Conservation (phyloP, 1,139 yeast species). For the Entelexis sorbosivorans region DNA sequence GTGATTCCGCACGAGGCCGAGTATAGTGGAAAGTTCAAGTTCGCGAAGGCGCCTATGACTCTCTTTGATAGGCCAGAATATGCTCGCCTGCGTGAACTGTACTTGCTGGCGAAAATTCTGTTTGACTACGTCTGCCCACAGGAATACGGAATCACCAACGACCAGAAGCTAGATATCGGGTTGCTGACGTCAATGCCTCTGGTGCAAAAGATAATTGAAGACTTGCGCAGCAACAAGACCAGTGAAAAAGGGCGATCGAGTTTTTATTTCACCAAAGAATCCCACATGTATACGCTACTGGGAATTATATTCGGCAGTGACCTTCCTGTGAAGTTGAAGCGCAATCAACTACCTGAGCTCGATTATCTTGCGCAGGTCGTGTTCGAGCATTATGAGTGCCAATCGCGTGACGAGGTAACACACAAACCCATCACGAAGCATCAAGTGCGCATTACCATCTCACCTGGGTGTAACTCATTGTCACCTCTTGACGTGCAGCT, state of each 20-base stretch:
- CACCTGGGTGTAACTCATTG: slow-evolving; percentile 97
- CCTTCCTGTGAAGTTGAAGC: slow-evolving; percentile 82
- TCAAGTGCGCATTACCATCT: slow-evolving; percentile 74
- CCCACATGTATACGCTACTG: slow-evolving; percentile 86
- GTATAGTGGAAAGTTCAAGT: slow-evolving; percentile 26
- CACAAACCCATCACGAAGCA: slow-evolving; percentile 40
- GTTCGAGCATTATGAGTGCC: slow-evolving; percentile 80
- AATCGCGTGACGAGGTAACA: slow-evolving; percentile 20
- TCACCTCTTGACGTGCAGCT: slow-evolving; percentile 94
- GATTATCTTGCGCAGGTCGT: slow-evolving; percentile 92
- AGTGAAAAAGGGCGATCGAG: slow-evolving; percentile 59
- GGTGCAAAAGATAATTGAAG: slow-evolving; percentile 75
- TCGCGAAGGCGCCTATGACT: slow-evolving; percentile 26
- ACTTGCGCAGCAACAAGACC: slow-evolving; percentile 71
- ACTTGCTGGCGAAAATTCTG: slow-evolving; percentile 78
- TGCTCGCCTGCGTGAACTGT: slow-evolving; percentile 74
- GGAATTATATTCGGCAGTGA: slow-evolving; percentile 91
- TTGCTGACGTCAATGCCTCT: slow-evolving; percentile 85
- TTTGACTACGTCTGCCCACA: slow-evolving; percentile 98
- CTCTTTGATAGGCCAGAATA: slow-evolving; percentile 72
- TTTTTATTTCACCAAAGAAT: slow-evolving; percentile 90
- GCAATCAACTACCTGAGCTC: slow-evolving; percentile 91
- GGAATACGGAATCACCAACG: slow-evolving; percentile 93
- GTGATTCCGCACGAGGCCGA: slow-evolving; percentile 26
- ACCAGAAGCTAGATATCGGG: slow-evolving; percentile 93